Evolutionary conservation across 2,329 filamentous ascomycete genomes (phyloP), one percentile per base, ranked within the genome.

Genomic region (Neodidymelliopsis sp.): DNA sequence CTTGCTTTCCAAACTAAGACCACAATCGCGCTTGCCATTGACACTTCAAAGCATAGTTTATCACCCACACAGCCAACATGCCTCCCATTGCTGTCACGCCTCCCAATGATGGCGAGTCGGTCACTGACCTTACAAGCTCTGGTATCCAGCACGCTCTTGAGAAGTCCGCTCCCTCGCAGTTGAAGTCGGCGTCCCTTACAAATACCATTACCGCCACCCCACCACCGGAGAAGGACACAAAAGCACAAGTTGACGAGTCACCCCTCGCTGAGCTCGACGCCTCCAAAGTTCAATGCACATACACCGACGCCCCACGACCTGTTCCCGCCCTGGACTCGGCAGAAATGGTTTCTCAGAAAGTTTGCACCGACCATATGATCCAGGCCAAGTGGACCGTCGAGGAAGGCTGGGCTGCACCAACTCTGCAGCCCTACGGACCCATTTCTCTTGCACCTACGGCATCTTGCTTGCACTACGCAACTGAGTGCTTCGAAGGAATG

Each of bases 361-460:
- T 73, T 50, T 83, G 80, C 79, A 91, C 89, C 55, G 91, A 97
- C 79, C 92, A 97, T 79, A 96, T 96, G 91, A 79, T 94, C 63
- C 87, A 85, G 40, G 87, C 80, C 15, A 75, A 77, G 43, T 95
- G 91, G 90, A 84, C 80, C 24, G 75, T 72, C 16, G 69, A 76
- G 31, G 68, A 75, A 15, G 91, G 91, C 62, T 96, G 91, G 91
- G 79, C 81, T 27, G 79, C 82, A 2, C 91, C 91, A 1, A 81
- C 87, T 62, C 81, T 95, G 49, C 83, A 84, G 70, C 88, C 90
- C 19, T 94, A 90, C 73, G 88, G 89, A 0, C 87, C 89, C 9
- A 77, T 96, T 42, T 81, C 81, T 55, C 84, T 96, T 65, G 88
- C 90, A 77, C 91, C 91, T 25, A 92, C 88, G 4, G 89, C 90